phyloP scores from a whole-genome alignment of 768 basidiomycete species.

The Dioszegia crocea region DNA sequence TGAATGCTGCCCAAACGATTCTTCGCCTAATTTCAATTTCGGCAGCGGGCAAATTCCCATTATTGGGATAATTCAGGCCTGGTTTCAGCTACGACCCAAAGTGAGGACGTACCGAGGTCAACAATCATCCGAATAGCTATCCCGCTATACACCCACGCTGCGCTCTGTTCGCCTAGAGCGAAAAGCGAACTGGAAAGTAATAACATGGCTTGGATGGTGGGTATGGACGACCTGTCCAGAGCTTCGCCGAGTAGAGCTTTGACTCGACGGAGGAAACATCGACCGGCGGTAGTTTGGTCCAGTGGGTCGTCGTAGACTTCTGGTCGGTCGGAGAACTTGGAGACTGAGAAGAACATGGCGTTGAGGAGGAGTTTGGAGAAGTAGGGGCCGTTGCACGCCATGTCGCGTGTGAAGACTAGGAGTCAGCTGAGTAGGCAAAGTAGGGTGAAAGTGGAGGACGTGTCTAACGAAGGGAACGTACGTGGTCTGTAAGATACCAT shows the following conservation, averaged over 20 bases:
- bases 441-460: too few species aligned
- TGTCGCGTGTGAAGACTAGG: conserved; percentile 25
- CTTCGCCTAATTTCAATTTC: conserved; percentile 25
- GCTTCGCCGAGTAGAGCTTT: conserved; percentile 24
- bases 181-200: conserved; percentile 24
- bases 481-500: conserved; percentile 26
- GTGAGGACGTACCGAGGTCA: conserved; percentile 19
- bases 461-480: too few species aligned
- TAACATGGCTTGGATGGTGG: conserved; percentile 30
- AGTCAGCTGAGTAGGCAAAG: too few species aligned
- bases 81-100: neutral
- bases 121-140: conserved; percentile 26
- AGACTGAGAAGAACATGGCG: conserved; percentile 24
- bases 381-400: conserved; percentile 21
- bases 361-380: conserved; percentile 30
- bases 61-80: conserved; percentile 11
- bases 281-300: conserved; percentile 11
- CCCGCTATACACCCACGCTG: conserved; percentile 14
- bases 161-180: conserved; percentile 21
- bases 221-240: conserved; percentile 22
- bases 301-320: conserved; percentile 22
- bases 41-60: conserved; percentile 6
- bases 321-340: conserved; percentile 23
- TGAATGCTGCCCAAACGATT: conserved; percentile 28
- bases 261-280: conserved; percentile 18